Percentiles rank a stretch among this genome's conserved stretches.
Evolutionary conservation across 169 alveolate genomes (phyloP).

Genomic region (Toxoplasma gondii): DNA sequence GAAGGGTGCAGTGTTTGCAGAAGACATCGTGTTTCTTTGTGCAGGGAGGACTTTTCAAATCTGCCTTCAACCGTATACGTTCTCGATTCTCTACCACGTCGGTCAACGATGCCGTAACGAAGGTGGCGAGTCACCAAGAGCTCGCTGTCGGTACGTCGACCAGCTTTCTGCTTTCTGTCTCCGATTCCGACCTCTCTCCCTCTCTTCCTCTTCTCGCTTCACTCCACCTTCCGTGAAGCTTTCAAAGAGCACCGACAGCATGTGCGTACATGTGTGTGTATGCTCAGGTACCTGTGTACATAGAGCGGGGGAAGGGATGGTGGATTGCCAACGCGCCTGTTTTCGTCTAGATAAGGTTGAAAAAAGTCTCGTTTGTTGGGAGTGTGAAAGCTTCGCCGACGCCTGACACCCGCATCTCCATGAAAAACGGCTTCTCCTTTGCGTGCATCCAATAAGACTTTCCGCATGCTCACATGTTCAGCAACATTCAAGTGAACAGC

Average conservation of each 20-base stretch:
- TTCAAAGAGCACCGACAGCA: neutral
- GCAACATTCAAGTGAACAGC: no score
- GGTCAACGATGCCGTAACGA: neutral
- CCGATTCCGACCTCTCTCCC: neutral
- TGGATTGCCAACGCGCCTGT: no score
- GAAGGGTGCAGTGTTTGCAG: no score
- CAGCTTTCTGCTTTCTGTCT: neutral
- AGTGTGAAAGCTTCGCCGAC: no score
- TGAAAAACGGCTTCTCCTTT: no score
- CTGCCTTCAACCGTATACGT: neutral
- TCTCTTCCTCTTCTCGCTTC: neutral
- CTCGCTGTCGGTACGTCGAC: neutral
- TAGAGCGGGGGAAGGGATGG: no score
- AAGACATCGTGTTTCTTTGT: neutral
- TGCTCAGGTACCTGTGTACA: no score
- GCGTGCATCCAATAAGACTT: no score
- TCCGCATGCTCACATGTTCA: no score
- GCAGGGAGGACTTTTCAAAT: neutral
- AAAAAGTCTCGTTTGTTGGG: no score
- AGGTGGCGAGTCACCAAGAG: neutral
- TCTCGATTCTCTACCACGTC: neutral
- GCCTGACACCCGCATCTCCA: no score
- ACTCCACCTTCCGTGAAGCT: neutral
- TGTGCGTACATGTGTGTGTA: neutral
- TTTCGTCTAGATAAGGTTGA: no score